Conservation (phyloP, 2,329 filamentous ascomycete species). For the Thielaviopsis cerberus region DNA sequence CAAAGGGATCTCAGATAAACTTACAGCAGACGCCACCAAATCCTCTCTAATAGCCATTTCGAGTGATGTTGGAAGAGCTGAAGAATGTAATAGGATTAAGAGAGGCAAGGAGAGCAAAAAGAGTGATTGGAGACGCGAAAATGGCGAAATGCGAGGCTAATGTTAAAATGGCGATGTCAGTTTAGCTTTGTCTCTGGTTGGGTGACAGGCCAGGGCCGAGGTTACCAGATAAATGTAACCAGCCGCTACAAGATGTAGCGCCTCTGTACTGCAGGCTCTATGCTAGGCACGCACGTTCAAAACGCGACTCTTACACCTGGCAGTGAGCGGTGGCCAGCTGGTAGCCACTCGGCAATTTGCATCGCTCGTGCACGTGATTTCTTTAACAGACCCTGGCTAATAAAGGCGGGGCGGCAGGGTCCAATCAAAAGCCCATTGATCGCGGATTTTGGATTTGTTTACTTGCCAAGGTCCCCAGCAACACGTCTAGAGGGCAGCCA, state of each 20-base stretch:
- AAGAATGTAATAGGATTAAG: background rate
- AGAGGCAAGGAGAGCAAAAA: slow-evolving; percentile 5
- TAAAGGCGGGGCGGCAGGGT: background rate
- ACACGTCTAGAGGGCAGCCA: background rate
- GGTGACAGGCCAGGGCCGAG: background rate
- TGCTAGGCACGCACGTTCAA: background rate
- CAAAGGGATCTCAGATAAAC: slow-evolving; percentile 13
- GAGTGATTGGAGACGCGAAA: background rate
- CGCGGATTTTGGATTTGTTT: background rate
- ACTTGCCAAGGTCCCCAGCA: background rate
- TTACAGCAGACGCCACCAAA: slow-evolving; percentile 63
- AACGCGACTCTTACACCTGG: background rate
- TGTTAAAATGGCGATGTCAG: background rate
- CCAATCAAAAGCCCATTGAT: background rate
- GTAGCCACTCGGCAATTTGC: background rate
- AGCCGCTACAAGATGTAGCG: background rate
- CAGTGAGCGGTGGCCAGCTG: background rate
- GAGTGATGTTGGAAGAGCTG: slow-evolving; percentile 5
- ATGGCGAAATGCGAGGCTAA: background rate
- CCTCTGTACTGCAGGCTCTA: background rate
- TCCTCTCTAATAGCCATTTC: slow-evolving; percentile 87
- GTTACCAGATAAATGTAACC: background rate
- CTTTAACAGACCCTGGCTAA: background rate
- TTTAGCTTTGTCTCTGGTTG: background rate
- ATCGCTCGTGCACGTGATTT: background rate